A percentile compares a stretch with the other conserved stretches of the same genome.
Evolutionary conservation across 345 rosid genomes (phyloP).

Genomic region (Iberis pinnata): DNA sequence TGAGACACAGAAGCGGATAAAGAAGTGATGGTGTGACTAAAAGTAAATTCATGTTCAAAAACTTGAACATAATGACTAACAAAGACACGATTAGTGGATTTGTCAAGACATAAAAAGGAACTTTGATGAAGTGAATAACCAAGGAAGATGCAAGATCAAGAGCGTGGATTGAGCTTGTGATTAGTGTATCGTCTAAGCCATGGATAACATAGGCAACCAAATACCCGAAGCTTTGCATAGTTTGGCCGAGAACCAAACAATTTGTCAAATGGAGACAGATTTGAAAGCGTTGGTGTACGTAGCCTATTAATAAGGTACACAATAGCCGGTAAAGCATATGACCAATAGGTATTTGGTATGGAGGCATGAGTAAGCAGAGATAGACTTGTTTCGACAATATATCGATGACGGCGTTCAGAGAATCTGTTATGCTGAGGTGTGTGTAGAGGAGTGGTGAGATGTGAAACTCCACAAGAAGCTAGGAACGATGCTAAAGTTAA

Average conservation of each 20-base stretch:
- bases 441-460: no score
- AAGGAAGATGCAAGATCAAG: background rate
- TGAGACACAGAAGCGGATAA: no score
- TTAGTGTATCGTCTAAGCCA: background rate
- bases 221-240: background rate
- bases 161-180: background rate
- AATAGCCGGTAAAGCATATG: background rate
- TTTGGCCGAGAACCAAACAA: background rate
- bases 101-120: conserved; percentile 44
- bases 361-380: background rate
- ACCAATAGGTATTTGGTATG: background rate
- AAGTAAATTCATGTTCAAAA: no score
- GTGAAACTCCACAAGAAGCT: no score
- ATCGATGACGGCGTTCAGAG: background rate
- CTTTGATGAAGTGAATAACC: conserved; percentile 20
- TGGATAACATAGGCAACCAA: background rate
- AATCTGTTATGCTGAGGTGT: background rate
- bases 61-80: no score
- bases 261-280: background rate
- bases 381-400: conserved; percentile 14
- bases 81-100: no score
- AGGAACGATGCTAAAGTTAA: no score
- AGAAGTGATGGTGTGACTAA: no score
- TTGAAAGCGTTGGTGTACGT: background rate
- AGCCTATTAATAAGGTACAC: background rate